A percentile compares a stretch with the other conserved stretches of the same genome.
Evolutionary conservation across 805 yeast genomes (phyloP).

Genomic region (Saccharomycopsis sp.): DNA sequence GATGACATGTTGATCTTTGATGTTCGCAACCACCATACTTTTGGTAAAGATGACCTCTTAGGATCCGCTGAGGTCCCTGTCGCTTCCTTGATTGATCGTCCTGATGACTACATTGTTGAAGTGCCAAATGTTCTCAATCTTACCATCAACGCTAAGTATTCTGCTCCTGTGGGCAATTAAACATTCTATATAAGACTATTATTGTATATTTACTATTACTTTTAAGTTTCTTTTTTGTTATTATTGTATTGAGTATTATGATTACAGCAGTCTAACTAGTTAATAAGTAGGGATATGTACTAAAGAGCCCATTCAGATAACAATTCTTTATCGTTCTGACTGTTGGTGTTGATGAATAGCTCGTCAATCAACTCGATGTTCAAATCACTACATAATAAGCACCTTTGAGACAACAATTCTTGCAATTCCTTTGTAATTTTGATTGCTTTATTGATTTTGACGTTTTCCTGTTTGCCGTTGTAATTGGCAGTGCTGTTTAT

Average conservation of each 20-base stretch:
- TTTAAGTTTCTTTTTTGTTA: background rate
- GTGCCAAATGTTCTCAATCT: slow-evolving; percentile 7
- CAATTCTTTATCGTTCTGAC: slow-evolving; percentile 7
- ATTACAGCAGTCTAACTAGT: background rate
- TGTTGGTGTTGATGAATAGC: slow-evolving; percentile 33
- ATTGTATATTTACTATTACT: background rate
- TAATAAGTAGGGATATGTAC: too few species aligned
- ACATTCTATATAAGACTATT: background rate
- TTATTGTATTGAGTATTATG: too few species aligned
- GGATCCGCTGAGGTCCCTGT: slow-evolving; percentile 53
- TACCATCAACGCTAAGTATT: slow-evolving; percentile 10
- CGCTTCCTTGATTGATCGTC: slow-evolving; percentile 41
- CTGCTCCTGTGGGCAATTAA: slow-evolving; percentile 8
- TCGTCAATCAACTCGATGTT: slow-evolving; percentile 65
- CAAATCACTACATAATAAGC: slow-evolving; percentile 71
- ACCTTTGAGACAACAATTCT: slow-evolving; percentile 50
- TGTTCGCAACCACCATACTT: slow-evolving; percentile 59
- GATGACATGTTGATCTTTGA: slow-evolving; percentile 54
- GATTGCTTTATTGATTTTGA: slow-evolving; percentile 25
- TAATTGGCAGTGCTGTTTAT: background rate
- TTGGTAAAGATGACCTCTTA: slow-evolving; percentile 63
- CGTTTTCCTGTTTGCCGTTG: slow-evolving; percentile 22
- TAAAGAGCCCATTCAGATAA: slow-evolving; percentile 15
- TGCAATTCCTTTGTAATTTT: slow-evolving; percentile 45
- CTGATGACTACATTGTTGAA: slow-evolving; percentile 32